These are phyloP conservation scores for Cladophialophora psammophila DNA, from an alignment of 2,329 filamentous ascomycete genomes.

Conservation along the genomic window DNA sequence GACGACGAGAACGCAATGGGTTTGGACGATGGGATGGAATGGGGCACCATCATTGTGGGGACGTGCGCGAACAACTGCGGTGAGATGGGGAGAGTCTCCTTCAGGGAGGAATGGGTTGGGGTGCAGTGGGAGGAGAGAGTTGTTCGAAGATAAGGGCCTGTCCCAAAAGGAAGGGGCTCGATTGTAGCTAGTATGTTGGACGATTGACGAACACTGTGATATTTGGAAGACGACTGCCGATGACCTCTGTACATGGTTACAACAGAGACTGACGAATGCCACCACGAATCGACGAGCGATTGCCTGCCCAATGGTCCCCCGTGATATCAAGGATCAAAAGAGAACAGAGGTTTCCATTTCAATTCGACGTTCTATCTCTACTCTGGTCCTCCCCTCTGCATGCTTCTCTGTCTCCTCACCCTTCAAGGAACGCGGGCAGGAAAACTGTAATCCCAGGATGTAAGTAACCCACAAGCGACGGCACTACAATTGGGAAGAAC, in stretches of 20 bases:
- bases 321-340: too few relatives aligned
- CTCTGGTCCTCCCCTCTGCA: too few relatives aligned
- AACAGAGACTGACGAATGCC: background rate
- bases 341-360: too few relatives aligned
- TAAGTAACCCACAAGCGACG: too few relatives aligned
- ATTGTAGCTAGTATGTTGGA: background rate
- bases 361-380: too few relatives aligned
- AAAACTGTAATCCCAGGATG: too few relatives aligned
- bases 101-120: conserved; percentile 94
- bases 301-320: background rate
- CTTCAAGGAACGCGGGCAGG: too few relatives aligned
- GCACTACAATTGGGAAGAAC: too few relatives aligned
- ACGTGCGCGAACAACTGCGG: conserved; percentile 85
- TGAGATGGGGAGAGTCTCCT: conserved; percentile 71
- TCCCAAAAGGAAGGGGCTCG: background rate
- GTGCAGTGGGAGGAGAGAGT: conserved; percentile 91
- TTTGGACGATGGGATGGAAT: conserved; percentile 87
- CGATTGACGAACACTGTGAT: background rate
- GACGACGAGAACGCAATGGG: conserved; percentile 61
- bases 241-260: background rate
- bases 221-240: background rate
- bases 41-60: conserved; percentile 89
- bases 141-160: conserved; percentile 31
- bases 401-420: too few relatives aligned
- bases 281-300: background rate